These are phyloP conservation scores for Coriolopsis trogii DNA, from an alignment of 1,284 basidiomycete species.

Conservation along the genomic window DNA sequence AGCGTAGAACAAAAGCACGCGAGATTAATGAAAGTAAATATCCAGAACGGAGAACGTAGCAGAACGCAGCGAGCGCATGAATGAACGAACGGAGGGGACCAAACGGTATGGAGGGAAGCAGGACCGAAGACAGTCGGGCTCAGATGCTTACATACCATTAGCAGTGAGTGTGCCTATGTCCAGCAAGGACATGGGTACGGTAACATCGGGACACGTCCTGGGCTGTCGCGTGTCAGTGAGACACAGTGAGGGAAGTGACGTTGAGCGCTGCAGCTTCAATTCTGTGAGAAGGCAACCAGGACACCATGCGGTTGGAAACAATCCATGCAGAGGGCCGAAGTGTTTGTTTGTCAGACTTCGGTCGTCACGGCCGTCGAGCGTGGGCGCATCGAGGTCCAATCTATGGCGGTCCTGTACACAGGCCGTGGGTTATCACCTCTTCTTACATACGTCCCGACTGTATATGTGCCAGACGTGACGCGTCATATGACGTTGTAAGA, in stretches of 20 bases:
- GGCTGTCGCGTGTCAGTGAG: no score
- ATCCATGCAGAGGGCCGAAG: background rate
- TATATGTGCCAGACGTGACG: no score
- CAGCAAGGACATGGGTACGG: no score
- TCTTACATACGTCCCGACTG: no score
- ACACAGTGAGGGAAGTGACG: conserved; percentile 3
- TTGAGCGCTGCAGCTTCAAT: conserved; percentile 1
- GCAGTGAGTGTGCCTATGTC: background rate
- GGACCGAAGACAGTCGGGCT: background rate
- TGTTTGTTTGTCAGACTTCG: background rate
- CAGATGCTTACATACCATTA: conserved; percentile 3
- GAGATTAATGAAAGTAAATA: conserved; percentile 16
- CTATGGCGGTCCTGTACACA: no score
- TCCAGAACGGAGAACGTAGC: background rate
- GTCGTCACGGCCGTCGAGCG: background rate
- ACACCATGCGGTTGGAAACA: background rate
- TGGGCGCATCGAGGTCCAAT: no score
- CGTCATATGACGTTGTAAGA: no score
- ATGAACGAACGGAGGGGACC: background rate
- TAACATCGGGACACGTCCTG: no score
- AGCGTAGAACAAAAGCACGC: conserved; percentile 6
- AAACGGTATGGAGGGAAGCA: background rate
- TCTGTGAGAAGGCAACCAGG: background rate
- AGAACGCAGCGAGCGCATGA: background rate
- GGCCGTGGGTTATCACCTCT: no score